Evolutionary conservation across 2,329 filamentous ascomycete species (phyloP), one percentile per base, ranked within the genome.

Genomic region (Fusarium beomiforme): DNA sequence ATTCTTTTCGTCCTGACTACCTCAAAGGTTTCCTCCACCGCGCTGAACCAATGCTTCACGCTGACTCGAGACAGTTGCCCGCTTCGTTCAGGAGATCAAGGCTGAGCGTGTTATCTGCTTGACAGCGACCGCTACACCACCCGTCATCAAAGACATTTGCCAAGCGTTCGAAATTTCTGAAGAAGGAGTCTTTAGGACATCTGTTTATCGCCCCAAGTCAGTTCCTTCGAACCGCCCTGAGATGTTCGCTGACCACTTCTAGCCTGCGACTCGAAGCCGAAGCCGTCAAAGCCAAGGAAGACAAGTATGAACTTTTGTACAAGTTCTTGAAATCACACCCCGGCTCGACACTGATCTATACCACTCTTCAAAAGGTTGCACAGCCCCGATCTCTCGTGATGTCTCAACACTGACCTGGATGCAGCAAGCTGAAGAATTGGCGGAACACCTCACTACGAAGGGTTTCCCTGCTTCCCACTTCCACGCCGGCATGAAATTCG

Each of bases 341-440:
- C 2, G 89, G 89, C 0, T 81, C 89, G 5, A 87, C 87, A 1
- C 86, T 91, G 24, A 82, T 91, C 16, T 91, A 91, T 59, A 87
- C 90, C 3, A 90, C 88, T 1, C 75, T 86, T 1, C 89, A 90
- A 63, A 85, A 83, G 69, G 81, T 79, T 57, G 3, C 62, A 33
- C 24, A 8, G 11, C 3, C 29, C 6, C 34, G 3, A 17, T 24
- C 5, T 5, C 7, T 5, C 21, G 17, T 46, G 6, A 23, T 17
- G 4, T 8, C 13, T 11, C 33, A 1, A 29, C 21, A 21, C 73
- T 76, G 39, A 74, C 42, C 6, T 8, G 6, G 4, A 34, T 16
- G 0, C 14, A 81, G 74, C 84, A 88, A 70, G 82, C 87, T 0
- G 86, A 85, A 61, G 59, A 59, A 7, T 23, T 88, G 10, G 85